These are phyloP conservation scores for Paraglomus brasilianum DNA, from an alignment of 192 early-diverging fungal genomes.

Conservation along the genomic window DNA sequence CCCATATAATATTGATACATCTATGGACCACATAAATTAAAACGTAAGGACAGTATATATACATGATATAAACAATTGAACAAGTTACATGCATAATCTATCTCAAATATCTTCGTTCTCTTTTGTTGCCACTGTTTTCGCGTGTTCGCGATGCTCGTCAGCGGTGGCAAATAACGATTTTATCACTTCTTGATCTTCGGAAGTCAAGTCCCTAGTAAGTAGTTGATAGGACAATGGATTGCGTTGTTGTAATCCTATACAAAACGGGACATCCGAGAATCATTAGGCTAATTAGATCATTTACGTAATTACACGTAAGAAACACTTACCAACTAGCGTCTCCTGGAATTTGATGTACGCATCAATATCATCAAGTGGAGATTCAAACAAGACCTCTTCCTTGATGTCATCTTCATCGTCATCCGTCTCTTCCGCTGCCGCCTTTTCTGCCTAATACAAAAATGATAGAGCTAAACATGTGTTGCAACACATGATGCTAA, in stretches of 20 bases:
- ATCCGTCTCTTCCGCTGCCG: slow-evolving; percentile 59
- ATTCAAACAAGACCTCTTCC: slow-evolving; percentile 76
- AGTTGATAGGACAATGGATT: slow-evolving; percentile 54
- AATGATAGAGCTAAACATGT: no score
- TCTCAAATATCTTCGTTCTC: no score
- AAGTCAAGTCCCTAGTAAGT: slow-evolving; percentile 54
- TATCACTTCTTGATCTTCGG: slow-evolving; percentile 51
- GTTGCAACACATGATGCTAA: no score
- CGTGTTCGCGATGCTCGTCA: slow-evolving; percentile 34
- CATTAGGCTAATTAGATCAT: background rate
- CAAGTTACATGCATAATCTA: no score
- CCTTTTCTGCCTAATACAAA: slow-evolving; percentile 21
- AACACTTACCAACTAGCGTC: slow-evolving; percentile 46
- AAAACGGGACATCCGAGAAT: background rate
- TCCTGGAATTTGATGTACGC: slow-evolving; percentile 71
- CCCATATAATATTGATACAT: no score
- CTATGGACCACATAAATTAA: no score
- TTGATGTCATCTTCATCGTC: slow-evolving; percentile 65
- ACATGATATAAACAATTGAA: no score
- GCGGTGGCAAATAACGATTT: slow-evolving; percentile 47
- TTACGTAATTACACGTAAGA: background rate
- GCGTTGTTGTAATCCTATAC: slow-evolving; percentile 52
- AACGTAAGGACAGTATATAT: no score
- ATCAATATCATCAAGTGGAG: slow-evolving; percentile 75
- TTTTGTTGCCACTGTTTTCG: no score